phyloP scores from a whole-genome alignment of 176 grass and related monocot genomes.

The Rhynchospora breviuscula region DNA sequence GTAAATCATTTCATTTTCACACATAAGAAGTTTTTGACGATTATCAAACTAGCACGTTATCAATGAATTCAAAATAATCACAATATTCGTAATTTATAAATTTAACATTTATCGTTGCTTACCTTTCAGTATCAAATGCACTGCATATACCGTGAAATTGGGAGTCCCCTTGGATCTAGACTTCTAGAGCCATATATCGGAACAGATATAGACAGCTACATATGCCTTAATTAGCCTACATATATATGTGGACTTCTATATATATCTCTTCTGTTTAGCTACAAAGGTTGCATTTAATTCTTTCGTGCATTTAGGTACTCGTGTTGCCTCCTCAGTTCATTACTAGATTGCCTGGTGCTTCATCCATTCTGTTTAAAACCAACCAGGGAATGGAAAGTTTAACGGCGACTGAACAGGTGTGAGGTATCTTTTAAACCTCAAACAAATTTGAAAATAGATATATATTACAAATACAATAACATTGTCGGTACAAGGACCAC shows the following conservation, averaged over 20 bases:
- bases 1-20: too few species aligned
- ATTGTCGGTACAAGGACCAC: too few species aligned
- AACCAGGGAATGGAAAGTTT: background rate
- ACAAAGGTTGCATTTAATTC: slow-evolving; percentile 23
- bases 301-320: background rate
- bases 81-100: background rate
- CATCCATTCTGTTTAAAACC: slow-evolving; percentile 9
- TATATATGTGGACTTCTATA: slow-evolving; percentile 19
- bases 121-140: background rate
- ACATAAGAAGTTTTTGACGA: too few species aligned
- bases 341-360: background rate
- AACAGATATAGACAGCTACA: slow-evolving; percentile 4
- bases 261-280: slow-evolving; percentile 7
- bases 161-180: background rate
- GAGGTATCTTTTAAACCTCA: background rate
- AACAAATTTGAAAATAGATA: too few species aligned
- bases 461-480: too few species aligned
- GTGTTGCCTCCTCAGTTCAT: background rate
- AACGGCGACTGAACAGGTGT: background rate
- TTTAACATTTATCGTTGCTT: background rate
- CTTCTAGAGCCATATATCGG: slow-evolving; percentile 3
- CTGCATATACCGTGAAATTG: background rate
- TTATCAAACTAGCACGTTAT: too few species aligned
- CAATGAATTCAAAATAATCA: too few species aligned
- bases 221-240: background rate